Evolutionary conservation across 2,329 filamentous ascomycete genomes (phyloP), one percentile per base, ranked within the genome.

Genomic region (Cordyceps pruinosa): DNA sequence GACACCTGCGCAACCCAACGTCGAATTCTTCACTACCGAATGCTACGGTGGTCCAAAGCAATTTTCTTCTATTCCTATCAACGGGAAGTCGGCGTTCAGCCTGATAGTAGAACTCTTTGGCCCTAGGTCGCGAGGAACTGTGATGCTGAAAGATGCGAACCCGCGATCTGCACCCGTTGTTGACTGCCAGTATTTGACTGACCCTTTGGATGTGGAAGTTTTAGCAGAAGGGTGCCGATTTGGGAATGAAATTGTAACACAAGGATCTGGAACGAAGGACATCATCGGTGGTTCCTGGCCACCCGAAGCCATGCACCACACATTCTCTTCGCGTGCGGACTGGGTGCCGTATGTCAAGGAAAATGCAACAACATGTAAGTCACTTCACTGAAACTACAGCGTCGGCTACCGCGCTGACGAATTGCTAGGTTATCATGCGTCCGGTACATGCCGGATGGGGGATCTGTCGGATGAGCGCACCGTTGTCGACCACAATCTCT

Each of bases 11-110:
- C 84, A 87, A 63, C 81, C 84, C 0, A 82, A 85, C 62, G 66
- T 84, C 49, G 84, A 86, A 63, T 79, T 84, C 67, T 86, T 84
- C 69, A 81, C 75, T 32, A 85, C 82, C 0, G 83, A 85, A 64
- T 80, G 79, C 63, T 85, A 84, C 61, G 81, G 81, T 4, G 81
- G 81, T 0, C 82, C 82, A 0, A 82, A 82, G 61, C 79, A 84
- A 59, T 84, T 76, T 59, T 70, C 73, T 21, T 69, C 82, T 37
- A 79, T 77, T 55, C 83, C 82, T 0, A 68, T 73, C 2, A 73
- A 83, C 44, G 70, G 75, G 19, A 74, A 83, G 56, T 74, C 81
- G 59, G 77, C 76, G 0, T 86, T 87, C 60, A 76, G 77, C 7
- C 77, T 86, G 61, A 80, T 83, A 51, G 75, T 76, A 0, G 76